These are phyloP conservation scores for Podospora fimiseda DNA, from an alignment of 495 filamentous ascomycete genomes.

Conservation along the genomic window DNA sequence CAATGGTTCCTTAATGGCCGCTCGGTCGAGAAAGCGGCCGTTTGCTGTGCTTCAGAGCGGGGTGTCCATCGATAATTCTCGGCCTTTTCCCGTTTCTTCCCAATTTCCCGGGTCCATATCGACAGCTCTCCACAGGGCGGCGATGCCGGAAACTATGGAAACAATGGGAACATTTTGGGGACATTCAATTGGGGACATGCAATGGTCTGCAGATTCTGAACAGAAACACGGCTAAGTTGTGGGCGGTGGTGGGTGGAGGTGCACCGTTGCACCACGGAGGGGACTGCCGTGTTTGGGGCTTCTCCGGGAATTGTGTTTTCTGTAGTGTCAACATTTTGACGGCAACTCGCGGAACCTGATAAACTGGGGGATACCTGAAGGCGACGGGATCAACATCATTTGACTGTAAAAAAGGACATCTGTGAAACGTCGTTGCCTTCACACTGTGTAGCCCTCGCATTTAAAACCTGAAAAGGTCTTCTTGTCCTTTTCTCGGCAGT, in stretches of 20 bases:
- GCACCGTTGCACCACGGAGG: neutral
- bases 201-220: neutral
- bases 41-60: neutral
- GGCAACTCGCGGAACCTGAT: too few relatives aligned
- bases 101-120: neutral
- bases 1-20: neutral
- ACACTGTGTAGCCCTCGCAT: too few relatives aligned
- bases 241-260: neutral
- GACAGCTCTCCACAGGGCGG: constrained; percentile 5
- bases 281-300: neutral
- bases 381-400: too few relatives aligned
- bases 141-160: neutral
- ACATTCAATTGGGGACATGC: neutral
- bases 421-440: too few relatives aligned
- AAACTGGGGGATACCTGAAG: too few relatives aligned
- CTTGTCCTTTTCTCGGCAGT: too few relatives aligned
- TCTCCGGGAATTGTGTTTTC: neutral
- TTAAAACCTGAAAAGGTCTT: too few relatives aligned
- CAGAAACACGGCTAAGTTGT: neutral
- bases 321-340: too few relatives aligned
- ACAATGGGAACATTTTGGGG: neutral
- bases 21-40: constrained; percentile 1
- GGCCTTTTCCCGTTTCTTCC: constrained; percentile 1
- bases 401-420: too few relatives aligned
- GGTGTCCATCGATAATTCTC: neutral